These are phyloP conservation scores for Nigrograna mackinnonii DNA, from an alignment of 2,329 filamentous ascomycete species.

Conservation along the genomic window DNA sequence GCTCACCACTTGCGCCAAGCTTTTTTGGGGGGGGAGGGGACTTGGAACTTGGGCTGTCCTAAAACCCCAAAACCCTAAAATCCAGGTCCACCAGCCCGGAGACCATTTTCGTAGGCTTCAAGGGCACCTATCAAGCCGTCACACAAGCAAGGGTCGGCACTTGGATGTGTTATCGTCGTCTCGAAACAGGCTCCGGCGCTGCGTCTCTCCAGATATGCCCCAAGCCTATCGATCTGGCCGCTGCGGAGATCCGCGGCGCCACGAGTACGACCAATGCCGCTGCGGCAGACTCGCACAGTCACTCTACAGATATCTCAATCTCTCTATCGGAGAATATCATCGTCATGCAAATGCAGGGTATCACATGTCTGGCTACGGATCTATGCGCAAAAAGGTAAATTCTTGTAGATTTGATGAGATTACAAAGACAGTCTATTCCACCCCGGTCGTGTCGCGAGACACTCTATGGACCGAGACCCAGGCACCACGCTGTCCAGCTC, in stretches of 20 bases:
- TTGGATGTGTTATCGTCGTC: conserved; percentile 10
- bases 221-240: conserved; percentile 20
- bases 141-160: conserved; percentile 40
- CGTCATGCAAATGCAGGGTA: no score
- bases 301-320: no score
- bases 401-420: conserved; percentile 36
- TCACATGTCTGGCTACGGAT: no score
- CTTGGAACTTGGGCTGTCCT: no score
- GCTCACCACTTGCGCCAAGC: conserved; percentile 33
- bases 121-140: conserved; percentile 19
- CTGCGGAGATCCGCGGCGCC: conserved; percentile 27
- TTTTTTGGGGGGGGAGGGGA: conserved; percentile 15
- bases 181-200: conserved; percentile 27
- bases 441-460: conserved; percentile 35
- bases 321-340: no score
- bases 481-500: conserved; percentile 28
- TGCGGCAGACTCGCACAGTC: conserved; percentile 14
- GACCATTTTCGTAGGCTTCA: conserved; percentile 17
- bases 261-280: conserved; percentile 23
- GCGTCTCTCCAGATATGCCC: conserved; percentile 11
- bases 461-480: conserved; percentile 32
- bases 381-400: conserved; percentile 15
- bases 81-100: conserved; percentile 18
- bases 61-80: no score
- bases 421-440: conserved; percentile 36